Conservation (phyloP, 176 grass and related monocot species). For the Tillandsia fasciculata region DNA sequence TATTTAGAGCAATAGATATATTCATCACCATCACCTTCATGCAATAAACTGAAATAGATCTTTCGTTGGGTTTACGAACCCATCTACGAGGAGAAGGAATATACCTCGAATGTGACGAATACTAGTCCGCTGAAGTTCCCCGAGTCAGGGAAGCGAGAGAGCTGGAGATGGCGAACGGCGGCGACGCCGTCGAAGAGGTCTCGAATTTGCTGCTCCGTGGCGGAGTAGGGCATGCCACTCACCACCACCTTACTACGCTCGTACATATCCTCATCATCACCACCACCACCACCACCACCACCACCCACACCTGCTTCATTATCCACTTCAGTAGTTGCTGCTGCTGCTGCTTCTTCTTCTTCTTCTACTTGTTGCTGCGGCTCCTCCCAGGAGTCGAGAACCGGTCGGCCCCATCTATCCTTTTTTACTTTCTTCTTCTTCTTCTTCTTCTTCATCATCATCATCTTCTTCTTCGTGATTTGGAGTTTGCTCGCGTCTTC, state of each 20-base stretch:
- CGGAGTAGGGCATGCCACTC: constrained; percentile 79
- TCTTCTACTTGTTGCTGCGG: constrained; percentile 16
- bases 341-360: constrained; percentile 6
- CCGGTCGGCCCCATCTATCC: constrained; percentile 81
- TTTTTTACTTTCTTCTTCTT: constrained; percentile 70
- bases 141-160: constrained; percentile 77
- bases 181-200: constrained; percentile 55
- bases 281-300: constrained; percentile 35
- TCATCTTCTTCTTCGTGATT: not conserved
- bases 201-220: constrained; percentile 56
- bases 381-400: constrained; percentile 19
- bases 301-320: not conserved
- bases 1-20: too few relatives aligned
- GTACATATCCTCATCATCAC: constrained; percentile 14
- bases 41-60: not conserved
- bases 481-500: too few relatives aligned
- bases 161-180: constrained; percentile 55
- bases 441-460: constrained; percentile 30
- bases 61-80: not conserved
- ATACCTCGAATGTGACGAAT: constrained; percentile 75
- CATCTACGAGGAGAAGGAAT: not conserved
- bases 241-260: constrained; percentile 71
- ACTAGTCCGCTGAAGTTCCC: constrained; percentile 83
- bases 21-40: too few relatives aligned
- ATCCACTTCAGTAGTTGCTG: not conserved